phyloP scores from a whole-genome alignment of 179 eudicot genomes.

The Camellia oleifera region DNA sequence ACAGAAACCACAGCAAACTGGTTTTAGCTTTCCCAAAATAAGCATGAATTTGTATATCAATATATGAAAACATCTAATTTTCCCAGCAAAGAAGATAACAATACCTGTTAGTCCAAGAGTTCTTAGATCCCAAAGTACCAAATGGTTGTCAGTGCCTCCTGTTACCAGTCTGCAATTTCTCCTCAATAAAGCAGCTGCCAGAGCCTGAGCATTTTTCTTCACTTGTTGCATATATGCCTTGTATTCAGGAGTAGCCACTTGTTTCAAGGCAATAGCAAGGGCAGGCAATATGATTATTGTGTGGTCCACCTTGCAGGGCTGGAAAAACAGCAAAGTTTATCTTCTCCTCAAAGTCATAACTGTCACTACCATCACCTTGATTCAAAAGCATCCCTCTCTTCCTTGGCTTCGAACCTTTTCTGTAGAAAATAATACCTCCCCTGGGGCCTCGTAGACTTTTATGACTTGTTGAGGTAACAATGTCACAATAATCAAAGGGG shows the following conservation, averaged over 20 bases:
- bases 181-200: constrained; percentile 60
- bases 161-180: constrained; percentile 72
- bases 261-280: constrained; percentile 85
- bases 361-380: constrained; percentile 60
- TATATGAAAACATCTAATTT: neutral
- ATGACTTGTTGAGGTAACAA: constrained; percentile 87
- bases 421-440: constrained; percentile 82
- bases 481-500: constrained; percentile 82
- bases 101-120: constrained; percentile 66
- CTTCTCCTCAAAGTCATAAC: constrained; percentile 78
- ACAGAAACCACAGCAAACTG: neutral
- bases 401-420: constrained; percentile 70
- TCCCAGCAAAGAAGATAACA: neutral
- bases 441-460: constrained; percentile 90
- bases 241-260: constrained; percentile 69
- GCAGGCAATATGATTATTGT: constrained; percentile 92
- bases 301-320: constrained; percentile 93
- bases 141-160: constrained; percentile 88
- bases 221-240: constrained; percentile 84
- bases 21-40: neutral
- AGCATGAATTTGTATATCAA: neutral
- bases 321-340: constrained; percentile 86
- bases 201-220: constrained; percentile 71
- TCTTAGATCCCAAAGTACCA: constrained; percentile 83
- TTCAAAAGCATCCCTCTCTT: constrained; percentile 57